Conservation (phyloP, 139 green algal genomes). For the Chlamydomonas eustigma region DNA sequence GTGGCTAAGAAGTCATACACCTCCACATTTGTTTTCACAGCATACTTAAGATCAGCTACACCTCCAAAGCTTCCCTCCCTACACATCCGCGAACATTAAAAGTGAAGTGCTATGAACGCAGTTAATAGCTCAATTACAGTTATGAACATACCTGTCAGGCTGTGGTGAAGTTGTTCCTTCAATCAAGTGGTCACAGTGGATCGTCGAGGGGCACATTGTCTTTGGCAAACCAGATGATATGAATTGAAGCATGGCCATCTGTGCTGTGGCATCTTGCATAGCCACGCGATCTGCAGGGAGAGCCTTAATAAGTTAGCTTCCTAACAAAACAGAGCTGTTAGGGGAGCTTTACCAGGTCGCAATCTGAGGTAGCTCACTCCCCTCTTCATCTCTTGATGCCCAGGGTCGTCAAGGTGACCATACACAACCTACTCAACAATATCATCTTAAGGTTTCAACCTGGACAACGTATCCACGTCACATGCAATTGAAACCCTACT, state of each 20-base stretch:
- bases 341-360: constrained; percentile 62
- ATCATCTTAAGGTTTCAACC: no score
- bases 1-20: constrained; percentile 93
- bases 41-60: constrained; percentile 70
- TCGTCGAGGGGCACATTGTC: constrained; percentile 87
- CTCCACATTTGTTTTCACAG: constrained; percentile 81
- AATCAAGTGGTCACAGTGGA: constrained; percentile 96
- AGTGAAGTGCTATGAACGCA: no score
- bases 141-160: constrained; percentile 56
- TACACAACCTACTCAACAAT: constrained; percentile 82
- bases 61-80: constrained; percentile 62
- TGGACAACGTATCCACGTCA: no score
- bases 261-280: constrained; percentile 94
- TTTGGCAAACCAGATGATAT: constrained; percentile 89
- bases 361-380: constrained; percentile 85
- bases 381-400: constrained; percentile 74
- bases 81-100: no score
- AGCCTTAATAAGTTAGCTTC: neutral
- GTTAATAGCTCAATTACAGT: no score
- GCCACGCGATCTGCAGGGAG: constrained; percentile 79
- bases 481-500: no score
- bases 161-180: constrained; percentile 89
- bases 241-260: constrained; percentile 97
- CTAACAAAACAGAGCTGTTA: neutral
- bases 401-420: constrained; percentile 89